A percentile compares a stretch with the other conserved stretches of the same genome.
phyloP scores from a whole-genome alignment of 2,329 filamentous ascomycete species.

The Pseudofabraea citricarpa region DNA sequence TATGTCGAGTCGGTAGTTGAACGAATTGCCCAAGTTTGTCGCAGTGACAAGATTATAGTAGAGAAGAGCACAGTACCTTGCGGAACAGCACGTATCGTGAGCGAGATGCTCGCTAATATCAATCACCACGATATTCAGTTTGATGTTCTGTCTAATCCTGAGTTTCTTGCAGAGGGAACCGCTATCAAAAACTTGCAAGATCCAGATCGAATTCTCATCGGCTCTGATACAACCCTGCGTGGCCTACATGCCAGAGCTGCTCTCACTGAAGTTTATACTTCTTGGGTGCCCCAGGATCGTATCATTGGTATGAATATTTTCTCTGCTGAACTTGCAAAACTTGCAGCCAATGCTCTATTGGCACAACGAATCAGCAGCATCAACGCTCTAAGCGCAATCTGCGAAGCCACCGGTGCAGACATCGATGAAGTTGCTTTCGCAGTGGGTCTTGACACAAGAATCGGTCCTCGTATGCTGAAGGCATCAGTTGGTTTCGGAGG shows the following conservation, averaged over 20 bases:
- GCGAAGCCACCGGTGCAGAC: slow-evolving; percentile 70
- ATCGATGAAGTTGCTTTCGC: slow-evolving; percentile 63
- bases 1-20: neutral
- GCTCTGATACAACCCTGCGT: slow-evolving; percentile 41
- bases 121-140: slow-evolving; percentile 58
- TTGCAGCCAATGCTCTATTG: slow-evolving; percentile 70
- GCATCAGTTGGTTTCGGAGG: slow-evolving; percentile 72
- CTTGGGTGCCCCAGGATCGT: neutral
- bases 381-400: slow-evolving; percentile 71
- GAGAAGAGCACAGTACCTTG: neutral
- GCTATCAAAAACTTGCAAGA: slow-evolving; percentile 64
- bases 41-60: neutral
- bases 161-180: slow-evolving; percentile 72
- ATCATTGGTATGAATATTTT: neutral
- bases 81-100: neutral
- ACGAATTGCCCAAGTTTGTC: neutral
- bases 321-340: neutral
- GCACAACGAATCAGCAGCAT: slow-evolving; percentile 76
- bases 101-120: neutral
- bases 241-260: neutral
- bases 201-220: slow-evolving; percentile 70
- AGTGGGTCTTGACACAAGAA: slow-evolving; percentile 63
- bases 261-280: neutral
- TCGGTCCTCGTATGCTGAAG: slow-evolving; percentile 69
- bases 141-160: slow-evolving; percentile 72